Evolutionary conservation across 371 early-diverging fungal genomes (phyloP), one percentile per base, ranked within the genome.

Genomic region (Mucor sp.): DNA sequence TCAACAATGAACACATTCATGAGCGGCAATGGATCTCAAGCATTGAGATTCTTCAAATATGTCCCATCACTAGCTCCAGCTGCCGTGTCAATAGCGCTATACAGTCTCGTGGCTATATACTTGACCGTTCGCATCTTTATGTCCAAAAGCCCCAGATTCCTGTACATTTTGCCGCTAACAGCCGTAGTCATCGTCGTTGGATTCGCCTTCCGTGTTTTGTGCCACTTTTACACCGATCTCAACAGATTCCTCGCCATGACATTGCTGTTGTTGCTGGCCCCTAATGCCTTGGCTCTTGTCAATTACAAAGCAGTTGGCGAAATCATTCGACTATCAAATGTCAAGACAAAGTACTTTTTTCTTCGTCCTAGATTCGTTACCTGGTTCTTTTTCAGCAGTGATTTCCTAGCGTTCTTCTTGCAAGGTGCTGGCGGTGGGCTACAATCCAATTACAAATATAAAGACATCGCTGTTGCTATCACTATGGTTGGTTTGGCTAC

Each of bases 361-460:
- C 68, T 80, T 23, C 64, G 50, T 14, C 74, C 76, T 15, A 66
- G 71, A 35, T 80, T 80, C 27, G 67, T 80, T 12, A 80, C 81
- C 3, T 80, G 80, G 80, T 76, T 80, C 27, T 80, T 80, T 47
- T 77, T 80, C 37, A 21, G 48, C 19, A 80, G 80, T 70, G 80
- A 80, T 47, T 68, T 69, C 7, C 59, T 69, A 55, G 53, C 65
- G 4, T 69, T 69, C 55, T 41, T 50, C 3, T 47, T 69, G n/a
- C 69, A 69, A 37, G 69, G 65, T 2, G 53, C 65, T 11, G 69
- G 69, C 25, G 65, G 69, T 47, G 65, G 69, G 6, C 14, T 69
- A 6, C 69, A 69, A 56, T 57, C 63, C 0, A 58, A 27, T 14
- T 33, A 12, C 2, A 21, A 43, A 14, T 11, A 15, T 9, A 32